Evolutionary conservation across 225 moss, liverwort and hornwort genomes (phyloP).

Genomic region (Marchantia polymorpha): DNA sequence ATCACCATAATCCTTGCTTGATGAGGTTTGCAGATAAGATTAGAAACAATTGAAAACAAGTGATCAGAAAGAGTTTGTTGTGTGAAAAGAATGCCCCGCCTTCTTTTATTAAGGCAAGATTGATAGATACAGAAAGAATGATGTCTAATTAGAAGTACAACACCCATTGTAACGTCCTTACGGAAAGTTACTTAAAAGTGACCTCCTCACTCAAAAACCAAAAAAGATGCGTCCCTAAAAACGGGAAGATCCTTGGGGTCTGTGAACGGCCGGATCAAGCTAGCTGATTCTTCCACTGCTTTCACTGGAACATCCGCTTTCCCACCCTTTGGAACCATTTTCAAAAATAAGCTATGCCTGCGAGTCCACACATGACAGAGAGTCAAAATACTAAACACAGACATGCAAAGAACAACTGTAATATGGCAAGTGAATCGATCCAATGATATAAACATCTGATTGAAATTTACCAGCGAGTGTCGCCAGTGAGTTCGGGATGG

Average conservation of each 20-base stretch:
- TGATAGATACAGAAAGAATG: slow-evolving; percentile 15
- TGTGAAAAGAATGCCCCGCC: background rate
- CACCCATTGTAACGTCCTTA: background rate
- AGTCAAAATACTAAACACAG: background rate
- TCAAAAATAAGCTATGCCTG: slow-evolving; percentile 90
- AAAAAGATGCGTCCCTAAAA: slow-evolving; percentile 64
- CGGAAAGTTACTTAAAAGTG: background rate
- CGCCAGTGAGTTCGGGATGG: slow-evolving; percentile 91
- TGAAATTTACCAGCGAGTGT: slow-evolving; percentile 69
- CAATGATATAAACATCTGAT: background rate
- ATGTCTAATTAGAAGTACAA: slow-evolving; percentile 10
- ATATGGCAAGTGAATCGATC: background rate
- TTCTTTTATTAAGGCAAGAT: background rate
- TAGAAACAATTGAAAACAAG: background rate
- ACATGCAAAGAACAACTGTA: background rate
- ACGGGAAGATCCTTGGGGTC: slow-evolving; percentile 70
- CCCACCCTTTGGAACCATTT: slow-evolving; percentile 60
- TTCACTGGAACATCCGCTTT: slow-evolving; percentile 27
- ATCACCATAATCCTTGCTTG: background rate
- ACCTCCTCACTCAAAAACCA: slow-evolving; percentile 57
- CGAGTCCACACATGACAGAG: slow-evolving; percentile 3
- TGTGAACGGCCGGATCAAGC: slow-evolving; percentile 41
- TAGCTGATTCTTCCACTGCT: slow-evolving; percentile 15
- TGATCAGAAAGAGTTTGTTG: background rate
- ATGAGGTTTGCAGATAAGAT: background rate